Conservation (phyloP, 257 asterid genomes). For the Leptodermis oblonga region DNA sequence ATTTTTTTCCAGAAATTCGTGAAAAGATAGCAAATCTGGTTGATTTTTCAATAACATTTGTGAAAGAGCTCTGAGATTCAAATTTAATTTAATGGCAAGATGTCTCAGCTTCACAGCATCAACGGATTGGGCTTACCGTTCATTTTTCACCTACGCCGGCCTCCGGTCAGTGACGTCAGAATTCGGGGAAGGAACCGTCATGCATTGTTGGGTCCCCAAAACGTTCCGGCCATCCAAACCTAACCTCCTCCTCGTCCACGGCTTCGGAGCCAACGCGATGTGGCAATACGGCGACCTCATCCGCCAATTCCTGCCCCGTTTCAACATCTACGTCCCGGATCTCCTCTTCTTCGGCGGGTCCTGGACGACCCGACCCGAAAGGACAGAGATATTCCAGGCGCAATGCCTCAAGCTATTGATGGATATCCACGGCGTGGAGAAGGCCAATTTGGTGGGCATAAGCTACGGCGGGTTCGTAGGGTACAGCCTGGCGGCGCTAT, state of each 20-base stretch:
- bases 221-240: constrained; percentile 44
- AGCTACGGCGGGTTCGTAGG: constrained; percentile 92
- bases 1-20: neutral
- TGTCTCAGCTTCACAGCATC: constrained; percentile 84
- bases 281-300: constrained; percentile 95
- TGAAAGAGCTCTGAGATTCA: too few relatives aligned
- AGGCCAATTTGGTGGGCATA: constrained; percentile 67
- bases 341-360: constrained; percentile 84
- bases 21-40: too few relatives aligned
- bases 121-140: constrained; percentile 71
- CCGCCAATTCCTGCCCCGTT: constrained; percentile 67
- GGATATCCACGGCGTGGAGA: constrained; percentile 49
- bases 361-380: constrained; percentile 54
- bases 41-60: too few relatives aligned
- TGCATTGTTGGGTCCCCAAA: constrained; percentile 92
- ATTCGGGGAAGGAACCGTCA: constrained; percentile 59
- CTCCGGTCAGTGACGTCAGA: constrained; percentile 59
- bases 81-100: constrained; percentile 36
- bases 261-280: constrained; percentile 98
- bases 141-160: constrained; percentile 73
- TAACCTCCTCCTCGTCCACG: constrained; percentile 68
- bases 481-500: constrained; percentile 77
- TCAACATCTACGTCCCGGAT: constrained; percentile 90
- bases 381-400: constrained; percentile 82
- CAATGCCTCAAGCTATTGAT: constrained; percentile 63